Conservation (phyloP, 2,329 filamentous ascomycete genomes). For the Calonectria honghensis region DNA sequence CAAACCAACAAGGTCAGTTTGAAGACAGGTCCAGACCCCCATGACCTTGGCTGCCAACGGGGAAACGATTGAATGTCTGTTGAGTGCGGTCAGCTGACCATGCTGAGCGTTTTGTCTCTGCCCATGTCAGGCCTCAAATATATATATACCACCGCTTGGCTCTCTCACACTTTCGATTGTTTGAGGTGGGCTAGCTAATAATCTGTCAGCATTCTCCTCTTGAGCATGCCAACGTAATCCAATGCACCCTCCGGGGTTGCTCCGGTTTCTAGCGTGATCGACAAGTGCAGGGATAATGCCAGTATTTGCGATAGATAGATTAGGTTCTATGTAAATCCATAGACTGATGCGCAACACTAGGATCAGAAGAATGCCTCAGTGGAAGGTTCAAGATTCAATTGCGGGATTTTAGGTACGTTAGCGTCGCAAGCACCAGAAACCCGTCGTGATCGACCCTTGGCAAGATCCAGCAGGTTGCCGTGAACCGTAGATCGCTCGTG, state of each 20-base stretch:
- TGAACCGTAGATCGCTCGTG: conserved; percentile 11
- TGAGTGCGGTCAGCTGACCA: too few relatives aligned
- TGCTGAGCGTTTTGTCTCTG: not conserved
- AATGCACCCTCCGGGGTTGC: conserved; percentile 16
- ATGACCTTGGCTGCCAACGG: too few relatives aligned
- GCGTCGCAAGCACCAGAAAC: not conserved
- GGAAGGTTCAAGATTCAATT: too few relatives aligned
- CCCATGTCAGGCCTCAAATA: conserved; percentile 10
- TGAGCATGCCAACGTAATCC: conserved; percentile 9
- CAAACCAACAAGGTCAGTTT: not conserved
- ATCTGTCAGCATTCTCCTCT: not conserved
- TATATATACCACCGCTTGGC: not conserved
- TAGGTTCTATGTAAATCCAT: not conserved
- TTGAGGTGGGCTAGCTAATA: not conserved
- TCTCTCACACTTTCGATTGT: not conserved
- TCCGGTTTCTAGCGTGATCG: conserved; percentile 33
- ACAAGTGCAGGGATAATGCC: conserved; percentile 33
- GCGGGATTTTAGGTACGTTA: not conserved
- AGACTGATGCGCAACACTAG: not conserved
- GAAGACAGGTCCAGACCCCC: not conserved
- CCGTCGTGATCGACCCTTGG: not conserved
- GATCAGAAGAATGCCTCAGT: not conserved
- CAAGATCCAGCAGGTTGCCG: conserved; percentile 21
- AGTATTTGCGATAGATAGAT: not conserved
- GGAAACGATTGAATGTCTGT: not conserved